phyloP scores from a whole-genome alignment of 2,329 filamentous ascomycete species.

The Dactylellina parvicollis region DNA sequence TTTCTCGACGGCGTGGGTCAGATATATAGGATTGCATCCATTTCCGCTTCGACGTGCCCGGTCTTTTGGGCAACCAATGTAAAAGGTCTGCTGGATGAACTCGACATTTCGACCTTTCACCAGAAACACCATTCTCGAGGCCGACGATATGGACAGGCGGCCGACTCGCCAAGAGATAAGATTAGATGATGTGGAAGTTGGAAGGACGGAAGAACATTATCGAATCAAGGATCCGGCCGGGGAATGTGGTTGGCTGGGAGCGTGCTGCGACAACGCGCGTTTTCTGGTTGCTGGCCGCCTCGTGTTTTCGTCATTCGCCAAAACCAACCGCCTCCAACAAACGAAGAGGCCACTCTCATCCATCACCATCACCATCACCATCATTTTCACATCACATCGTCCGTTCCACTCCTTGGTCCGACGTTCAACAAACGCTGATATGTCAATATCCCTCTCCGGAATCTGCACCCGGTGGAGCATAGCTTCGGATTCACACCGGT shows the following conservation, averaged over 20 bases:
- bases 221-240: background rate
- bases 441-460: conserved; percentile 21
- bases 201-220: too few relatives aligned
- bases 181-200: too few relatives aligned
- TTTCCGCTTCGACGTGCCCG: too few relatives aligned
- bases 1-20: too few relatives aligned
- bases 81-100: too few relatives aligned
- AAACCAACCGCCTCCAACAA: conserved; percentile 16
- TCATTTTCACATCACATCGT: background rate
- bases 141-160: too few relatives aligned
- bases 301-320: conserved; percentile 53
- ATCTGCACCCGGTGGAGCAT: conserved; percentile 14
- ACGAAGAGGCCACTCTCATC: conserved; percentile 15
- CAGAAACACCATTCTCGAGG: too few relatives aligned
- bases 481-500: conserved; percentile 32
- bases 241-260: conserved; percentile 34
- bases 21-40: too few relatives aligned
- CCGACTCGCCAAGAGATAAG: conserved; percentile 23
- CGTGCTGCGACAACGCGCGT: conserved; percentile 36
- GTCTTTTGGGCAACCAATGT: too few relatives aligned
- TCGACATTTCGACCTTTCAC: too few relatives aligned
- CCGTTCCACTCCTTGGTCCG: background rate
- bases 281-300: conserved; percentile 21
- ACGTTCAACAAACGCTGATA: conserved; percentile 27
- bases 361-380: conserved; percentile 11